phyloP scores from a whole-genome alignment of 768 basidiomycete genomes.

The Auriscalpium microsporum region DNA sequence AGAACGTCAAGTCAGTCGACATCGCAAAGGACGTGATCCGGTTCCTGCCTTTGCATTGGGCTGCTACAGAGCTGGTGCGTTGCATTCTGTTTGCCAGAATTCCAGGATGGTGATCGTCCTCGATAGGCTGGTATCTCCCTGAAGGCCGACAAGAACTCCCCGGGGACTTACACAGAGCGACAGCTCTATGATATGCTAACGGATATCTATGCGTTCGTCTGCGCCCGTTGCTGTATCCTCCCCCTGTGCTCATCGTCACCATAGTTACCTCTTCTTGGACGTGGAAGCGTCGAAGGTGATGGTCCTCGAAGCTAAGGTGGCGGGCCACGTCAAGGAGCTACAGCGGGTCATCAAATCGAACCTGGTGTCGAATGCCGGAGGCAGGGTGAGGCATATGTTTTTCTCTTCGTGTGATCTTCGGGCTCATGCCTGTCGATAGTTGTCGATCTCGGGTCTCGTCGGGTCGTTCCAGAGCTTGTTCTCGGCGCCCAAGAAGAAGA shows the following conservation, averaged over 20 bases:
- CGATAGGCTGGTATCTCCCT: constrained; percentile 63
- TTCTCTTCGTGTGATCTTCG: background rate
- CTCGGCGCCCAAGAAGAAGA: constrained; percentile 33
- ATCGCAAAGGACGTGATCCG: constrained; percentile 63
- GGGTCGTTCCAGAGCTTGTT: constrained; percentile 41
- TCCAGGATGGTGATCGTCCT: background rate
- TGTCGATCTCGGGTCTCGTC: constrained; percentile 33
- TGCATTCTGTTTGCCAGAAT: background rate
- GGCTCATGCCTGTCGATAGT: constrained; percentile 13
- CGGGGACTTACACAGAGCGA: constrained; percentile 54
- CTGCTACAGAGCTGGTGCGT: constrained; percentile 58
- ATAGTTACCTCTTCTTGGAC: constrained; percentile 71
- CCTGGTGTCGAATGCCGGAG: constrained; percentile 32
- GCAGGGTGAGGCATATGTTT: constrained; percentile 29
- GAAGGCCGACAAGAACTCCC: constrained; percentile 42
- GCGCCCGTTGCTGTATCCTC: background rate
- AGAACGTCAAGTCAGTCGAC: constrained; percentile 47
- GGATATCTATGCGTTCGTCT: constrained; percentile 61
- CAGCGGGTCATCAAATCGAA: constrained; percentile 46
- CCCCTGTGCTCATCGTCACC: background rate
- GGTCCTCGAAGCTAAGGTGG: constrained; percentile 43
- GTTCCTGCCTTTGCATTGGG: constrained; percentile 60
- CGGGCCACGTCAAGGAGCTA: constrained; percentile 44
- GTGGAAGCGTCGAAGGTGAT: constrained; percentile 51
- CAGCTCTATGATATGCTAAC: constrained; percentile 57